A percentile compares a stretch with the other conserved stretches of the same genome.
Evolutionary conservation across 2,329 filamentous ascomycete species (phyloP).

Genomic region (Monosporascus ibericus): DNA sequence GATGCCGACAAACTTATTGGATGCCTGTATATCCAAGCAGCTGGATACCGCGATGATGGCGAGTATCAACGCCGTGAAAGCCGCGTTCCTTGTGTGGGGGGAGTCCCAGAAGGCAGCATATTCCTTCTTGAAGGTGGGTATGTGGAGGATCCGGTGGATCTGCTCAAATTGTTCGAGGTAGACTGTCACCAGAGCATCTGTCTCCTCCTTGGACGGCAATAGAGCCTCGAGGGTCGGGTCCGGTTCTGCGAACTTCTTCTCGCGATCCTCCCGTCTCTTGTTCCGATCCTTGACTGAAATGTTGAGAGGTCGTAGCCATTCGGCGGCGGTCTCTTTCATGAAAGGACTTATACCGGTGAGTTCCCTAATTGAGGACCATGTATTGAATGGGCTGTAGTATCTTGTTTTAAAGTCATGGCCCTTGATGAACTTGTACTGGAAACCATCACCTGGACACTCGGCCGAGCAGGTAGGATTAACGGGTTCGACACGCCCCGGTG

Average conservation of each 20-base stretch:
- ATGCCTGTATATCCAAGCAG: slow-evolving; percentile 47
- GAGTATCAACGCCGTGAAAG: slow-evolving; percentile 53
- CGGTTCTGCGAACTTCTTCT: slow-evolving; percentile 40
- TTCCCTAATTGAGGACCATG: slow-evolving; percentile 54
- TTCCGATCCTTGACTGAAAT: slow-evolving; percentile 51
- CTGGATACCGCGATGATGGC: slow-evolving; percentile 55
- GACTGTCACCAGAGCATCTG: slow-evolving; percentile 41
- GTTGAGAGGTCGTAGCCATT: slow-evolving; percentile 54
- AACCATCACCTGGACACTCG: slow-evolving; percentile 24
- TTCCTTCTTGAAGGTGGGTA: slow-evolving; percentile 51
- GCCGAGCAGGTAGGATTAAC: slow-evolving; percentile 26
- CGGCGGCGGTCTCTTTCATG: slow-evolving; percentile 57
- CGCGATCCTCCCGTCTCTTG: slow-evolving; percentile 46
- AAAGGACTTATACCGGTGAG: slow-evolving; percentile 50
- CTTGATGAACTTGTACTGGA: slow-evolving; percentile 50
- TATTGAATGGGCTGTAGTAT: slow-evolving; percentile 55
- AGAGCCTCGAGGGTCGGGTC: slow-evolving; percentile 46
- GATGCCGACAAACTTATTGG: slow-evolving; percentile 50
- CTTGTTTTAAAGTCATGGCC: slow-evolving; percentile 55
- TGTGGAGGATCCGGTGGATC: slow-evolving; percentile 51
- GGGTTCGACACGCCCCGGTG: slow-evolving; percentile 30
- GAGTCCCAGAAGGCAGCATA: slow-evolving; percentile 51
- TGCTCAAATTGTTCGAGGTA: slow-evolving; percentile 52
- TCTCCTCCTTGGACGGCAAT: slow-evolving; percentile 40
- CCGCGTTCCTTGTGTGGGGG: slow-evolving; percentile 37